Conservation (phyloP, 1,284 basidiomycete species). For the Ustilago tritici region DNA sequence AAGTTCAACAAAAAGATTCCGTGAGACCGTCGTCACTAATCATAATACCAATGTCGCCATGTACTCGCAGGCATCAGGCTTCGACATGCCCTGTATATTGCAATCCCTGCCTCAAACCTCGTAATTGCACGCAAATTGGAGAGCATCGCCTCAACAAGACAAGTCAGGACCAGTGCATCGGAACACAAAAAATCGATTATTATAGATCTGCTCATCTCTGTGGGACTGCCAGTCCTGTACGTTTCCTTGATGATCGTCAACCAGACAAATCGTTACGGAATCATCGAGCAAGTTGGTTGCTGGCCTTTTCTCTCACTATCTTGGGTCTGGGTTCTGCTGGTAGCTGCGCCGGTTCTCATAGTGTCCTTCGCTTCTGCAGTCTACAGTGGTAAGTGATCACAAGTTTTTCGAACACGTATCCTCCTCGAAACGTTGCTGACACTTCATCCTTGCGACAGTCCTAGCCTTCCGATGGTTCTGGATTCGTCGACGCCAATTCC, state of each 20-base stretch:
- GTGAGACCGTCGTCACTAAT: background rate
- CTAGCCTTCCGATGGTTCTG: conserved; percentile 34
- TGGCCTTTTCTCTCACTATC: conserved; percentile 18
- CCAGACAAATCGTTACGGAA: conserved; percentile 14
- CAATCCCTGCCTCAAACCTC: conserved; percentile 25
- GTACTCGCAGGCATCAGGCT: conserved; percentile 15
- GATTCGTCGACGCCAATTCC: conserved; percentile 30
- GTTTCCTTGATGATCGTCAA: conserved; percentile 32
- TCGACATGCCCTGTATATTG: conserved; percentile 13
- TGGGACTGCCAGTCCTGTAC: conserved; percentile 22
- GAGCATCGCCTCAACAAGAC: conserved; percentile 24
- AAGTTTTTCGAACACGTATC: background rate
- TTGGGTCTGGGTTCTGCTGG: conserved; percentile 19
- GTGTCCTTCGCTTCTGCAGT: conserved; percentile 12
- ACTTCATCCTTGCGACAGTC: background rate
- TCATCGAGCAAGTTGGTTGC: conserved; percentile 24
- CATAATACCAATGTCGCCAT: background rate
- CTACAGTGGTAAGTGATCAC: conserved; percentile 23
- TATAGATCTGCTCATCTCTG: conserved; percentile 21
- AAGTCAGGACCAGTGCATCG: conserved; percentile 6
- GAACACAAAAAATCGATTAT: conserved; percentile 14
- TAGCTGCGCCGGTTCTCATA: conserved; percentile 10
- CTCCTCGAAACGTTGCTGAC: background rate
- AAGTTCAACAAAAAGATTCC: background rate
- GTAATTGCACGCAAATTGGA: conserved; percentile 30